Evolutionary conservation across 2,329 filamentous ascomycete species (phyloP), one percentile per base, ranked within the genome.

Genomic region (Arachnomyces sp.): DNA sequence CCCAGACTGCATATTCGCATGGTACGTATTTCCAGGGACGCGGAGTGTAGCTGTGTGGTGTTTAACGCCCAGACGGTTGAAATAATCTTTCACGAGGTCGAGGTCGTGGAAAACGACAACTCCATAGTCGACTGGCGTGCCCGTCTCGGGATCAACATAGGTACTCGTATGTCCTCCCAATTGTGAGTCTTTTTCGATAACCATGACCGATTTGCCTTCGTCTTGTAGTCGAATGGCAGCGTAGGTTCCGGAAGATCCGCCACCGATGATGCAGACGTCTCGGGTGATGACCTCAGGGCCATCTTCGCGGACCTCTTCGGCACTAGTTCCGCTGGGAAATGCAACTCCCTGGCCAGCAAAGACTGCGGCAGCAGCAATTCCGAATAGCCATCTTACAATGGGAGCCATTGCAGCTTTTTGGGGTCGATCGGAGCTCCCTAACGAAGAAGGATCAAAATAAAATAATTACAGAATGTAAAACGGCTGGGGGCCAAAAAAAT

Each of bases 201-300:
- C 43, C 2, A 57, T 48, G 3, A 64, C 54, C 2, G 53, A 55
- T 38, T 61, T 57, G 3, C 49, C 48, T 34, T 48, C 18, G 34
- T 63, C 57, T 6, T 47, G 46, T 1, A 66, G 46, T 4, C 47
- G 45, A 31, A 64, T 50, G 14, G 57, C 59, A 1, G 55, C 50
- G 42, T 63, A 60, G 2, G 58, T 58, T 7, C 62, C 61, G 9
- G 52, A 48, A 4, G 58, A 51, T 11, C 62, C 61, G 12, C 59
- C 61, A 2, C 62, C 62, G 17, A 65, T 50, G 9, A 66, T 48
- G 31, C 44, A 48, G 16, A 64, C 51, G 46, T 65, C 60, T n/a
- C 50, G 50, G 25, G 44, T 40, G 16, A 55, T 39, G 9, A 49
- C 45, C 8, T 52, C 38, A 5, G 20, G 20, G 20, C 5, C 6